Evolutionary conservation across 352 stramenopile species (phyloP), one percentile per base, ranked within the genome.

Genomic region (Pythium oligandrum): DNA sequence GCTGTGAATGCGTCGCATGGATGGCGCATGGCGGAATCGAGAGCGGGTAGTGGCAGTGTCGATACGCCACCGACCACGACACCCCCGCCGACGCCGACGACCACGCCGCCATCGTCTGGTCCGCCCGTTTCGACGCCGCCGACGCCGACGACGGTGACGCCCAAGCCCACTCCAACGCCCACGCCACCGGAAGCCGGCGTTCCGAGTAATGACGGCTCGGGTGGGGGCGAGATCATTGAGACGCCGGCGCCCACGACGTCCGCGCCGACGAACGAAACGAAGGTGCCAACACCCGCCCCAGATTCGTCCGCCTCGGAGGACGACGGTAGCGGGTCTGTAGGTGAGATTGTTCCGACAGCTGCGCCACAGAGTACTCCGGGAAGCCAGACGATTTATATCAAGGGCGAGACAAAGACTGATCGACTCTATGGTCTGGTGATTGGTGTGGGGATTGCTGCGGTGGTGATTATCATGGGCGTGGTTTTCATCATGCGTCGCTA

Each of bases 401-500:
- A 26, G 17, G 17, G 17, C 17, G 17, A 26, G 17, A 26, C 17
- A 6, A 44, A 5, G 4, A 12, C n/a, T 2, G 12, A 46, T 36
- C 40, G 26, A 26, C 17, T 26, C 8, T 59, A 64, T 51, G 53
- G 42, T 11, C 30, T 62, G 42, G 33, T 66, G 6, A 62, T 66
- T 46, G 59, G 47, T n/a, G 50, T 51, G 43, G 53, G 31, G 32
- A 37, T 66, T 32, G 43, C 50, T 8, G 48, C 44, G 7, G 44
- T 35, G 17, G 55, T 68, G 38, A 51, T 63, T 10, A 12, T 63
- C 10, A 1, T 68, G n/a, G 54, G 40, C 6, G 32, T 55, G 10
- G 4, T 59, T 33, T 63, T 53, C 54, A 45, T 68, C 17, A 2
- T 59, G 3, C 42, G 44, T 9, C 60, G 60, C 44, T 39, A 60